Conservation (phyloP, 805 yeast genomes). For the Starmerella bombi region DNA sequence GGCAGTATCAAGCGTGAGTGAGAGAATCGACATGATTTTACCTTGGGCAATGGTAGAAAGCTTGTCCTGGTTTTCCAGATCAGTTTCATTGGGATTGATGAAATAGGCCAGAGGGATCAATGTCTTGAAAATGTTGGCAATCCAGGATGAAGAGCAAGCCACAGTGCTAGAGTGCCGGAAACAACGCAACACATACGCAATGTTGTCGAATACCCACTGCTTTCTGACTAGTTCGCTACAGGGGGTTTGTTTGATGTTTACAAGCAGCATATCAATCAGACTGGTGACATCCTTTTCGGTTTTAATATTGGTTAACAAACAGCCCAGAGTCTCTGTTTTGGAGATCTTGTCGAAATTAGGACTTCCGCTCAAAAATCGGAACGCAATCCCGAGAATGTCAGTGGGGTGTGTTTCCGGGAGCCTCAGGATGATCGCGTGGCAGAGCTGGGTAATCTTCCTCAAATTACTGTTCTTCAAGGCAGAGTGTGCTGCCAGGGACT, state of each 20-base stretch:
- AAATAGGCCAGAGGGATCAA: constrained; percentile 35
- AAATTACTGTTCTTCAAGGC: constrained; percentile 52
- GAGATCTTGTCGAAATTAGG: constrained; percentile 66
- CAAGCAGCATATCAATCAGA: constrained; percentile 20
- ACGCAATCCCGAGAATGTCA: constrained; percentile 6
- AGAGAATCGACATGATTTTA: constrained; percentile 53
- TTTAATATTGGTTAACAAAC: constrained; percentile 26
- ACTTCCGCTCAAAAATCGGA: constrained; percentile 12
- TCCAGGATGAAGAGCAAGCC: constrained; percentile 18
- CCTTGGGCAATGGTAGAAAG: constrained; percentile 23
- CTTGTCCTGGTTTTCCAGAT: constrained; percentile 7
- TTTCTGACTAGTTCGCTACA: constrained; percentile 5
- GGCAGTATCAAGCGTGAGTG: constrained; percentile 36
- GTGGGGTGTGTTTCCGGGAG: constrained; percentile 1
- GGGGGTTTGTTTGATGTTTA: constrained; percentile 16
- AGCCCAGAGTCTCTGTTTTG: constrained; percentile 52
- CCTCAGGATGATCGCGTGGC: constrained; percentile 28
- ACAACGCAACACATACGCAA: constrained; percentile 34
- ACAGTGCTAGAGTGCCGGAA: constrained; percentile 15
- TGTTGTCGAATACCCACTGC: constrained; percentile 48
- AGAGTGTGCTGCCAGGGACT: constrained; percentile 63
- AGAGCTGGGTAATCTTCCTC: constrained; percentile 49
- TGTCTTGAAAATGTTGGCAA: constrained; percentile 31
- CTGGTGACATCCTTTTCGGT: constrained; percentile 12
- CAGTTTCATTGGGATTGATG: constrained; percentile 6